Conservation (phyloP, 2,329 filamentous ascomycete genomes). For the Endoconidiophora laricicola region DNA sequence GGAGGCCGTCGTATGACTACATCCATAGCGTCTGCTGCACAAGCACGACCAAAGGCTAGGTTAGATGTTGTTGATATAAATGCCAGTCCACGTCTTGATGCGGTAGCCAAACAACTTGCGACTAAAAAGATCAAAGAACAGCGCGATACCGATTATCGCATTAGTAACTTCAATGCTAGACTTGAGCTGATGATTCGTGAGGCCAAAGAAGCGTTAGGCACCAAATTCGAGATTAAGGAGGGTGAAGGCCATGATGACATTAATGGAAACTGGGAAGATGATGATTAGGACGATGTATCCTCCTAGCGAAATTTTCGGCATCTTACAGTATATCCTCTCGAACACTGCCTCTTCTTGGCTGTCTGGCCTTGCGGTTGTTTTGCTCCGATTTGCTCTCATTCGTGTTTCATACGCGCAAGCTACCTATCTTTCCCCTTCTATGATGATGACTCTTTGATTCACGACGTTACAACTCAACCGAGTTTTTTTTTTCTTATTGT, state of each 20-base stretch:
- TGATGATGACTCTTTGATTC: too few species aligned
- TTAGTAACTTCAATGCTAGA: slow-evolving; percentile 63
- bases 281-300: not conserved
- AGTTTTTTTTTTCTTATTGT: too few species aligned
- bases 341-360: not conserved
- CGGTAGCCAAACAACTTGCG: slow-evolving; percentile 58
- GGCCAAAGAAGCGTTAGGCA: slow-evolving; percentile 71
- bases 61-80: slow-evolving; percentile 17
- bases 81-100: slow-evolving; percentile 35
- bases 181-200: slow-evolving; percentile 78
- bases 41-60: slow-evolving; percentile 1
- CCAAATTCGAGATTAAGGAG: slow-evolving; percentile 47
- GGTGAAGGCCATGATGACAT: slow-evolving; percentile 24
- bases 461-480: too few species aligned
- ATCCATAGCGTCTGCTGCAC: not conserved
- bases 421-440: too few species aligned
- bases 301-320: not conserved
- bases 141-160: slow-evolving; percentile 59
- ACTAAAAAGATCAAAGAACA: slow-evolving; percentile 58
- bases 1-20: slow-evolving; percentile 1
- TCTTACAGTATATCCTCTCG: not conserved
- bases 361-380: too few species aligned
- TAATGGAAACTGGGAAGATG: slow-evolving; percentile 13
- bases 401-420: too few species aligned
- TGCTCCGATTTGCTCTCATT: too few species aligned